Evolutionary conservation across 805 yeast genomes (phyloP), one percentile per base, ranked within the genome.

Genomic region (Candida broadrunensis): DNA sequence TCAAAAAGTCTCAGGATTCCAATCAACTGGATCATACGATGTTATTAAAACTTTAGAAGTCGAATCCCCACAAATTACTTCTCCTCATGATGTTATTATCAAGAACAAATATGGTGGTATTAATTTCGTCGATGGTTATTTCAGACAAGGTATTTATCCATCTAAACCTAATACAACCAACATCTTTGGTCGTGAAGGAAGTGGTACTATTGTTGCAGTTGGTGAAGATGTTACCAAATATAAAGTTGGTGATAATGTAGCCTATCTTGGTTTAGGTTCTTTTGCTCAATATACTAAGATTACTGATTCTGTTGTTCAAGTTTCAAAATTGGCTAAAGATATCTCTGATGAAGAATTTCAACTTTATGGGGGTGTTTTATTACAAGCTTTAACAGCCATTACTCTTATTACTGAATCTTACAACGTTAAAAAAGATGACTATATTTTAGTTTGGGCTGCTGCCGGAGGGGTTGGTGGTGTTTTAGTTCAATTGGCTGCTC

Each of bases 401-500:
- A 76, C 91, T 1, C 80, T 90, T 44, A 65, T 80, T 35, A 65
- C 72, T 27, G 88, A 85, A 46, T 77, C 93, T 2, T 79, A 85
- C 55, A 54, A 71, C 1, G 85, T 87, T 30, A 58, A 86, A 51
- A 67, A 75, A 56, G 90, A 80, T 39, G 97, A 91, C 43, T 74
- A 63, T 50, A 75, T 85, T 33, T 70, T 90, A 35, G 81, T 88
- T 19, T 88, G 89, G 68, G 97, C 97, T 3, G 96, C 96, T 6
- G 97, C 97, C 2, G 98, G 97, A 35, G 97, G 97, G 42, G 91
- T 87, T 37, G 98, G 98, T 4, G 73, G 78, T 38, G 50, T 87
- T 15, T 65, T 88, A 39, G 69, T 73, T 37, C 96, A 89, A 60
- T 65, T 89, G 61, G 62, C 84, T 37, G 60, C 71, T 23, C 54